Evolutionary conservation across 169 alveolate genomes (phyloP), one percentile per base, ranked within the genome.

Genomic region (Cryptosporidium bovis): DNA sequence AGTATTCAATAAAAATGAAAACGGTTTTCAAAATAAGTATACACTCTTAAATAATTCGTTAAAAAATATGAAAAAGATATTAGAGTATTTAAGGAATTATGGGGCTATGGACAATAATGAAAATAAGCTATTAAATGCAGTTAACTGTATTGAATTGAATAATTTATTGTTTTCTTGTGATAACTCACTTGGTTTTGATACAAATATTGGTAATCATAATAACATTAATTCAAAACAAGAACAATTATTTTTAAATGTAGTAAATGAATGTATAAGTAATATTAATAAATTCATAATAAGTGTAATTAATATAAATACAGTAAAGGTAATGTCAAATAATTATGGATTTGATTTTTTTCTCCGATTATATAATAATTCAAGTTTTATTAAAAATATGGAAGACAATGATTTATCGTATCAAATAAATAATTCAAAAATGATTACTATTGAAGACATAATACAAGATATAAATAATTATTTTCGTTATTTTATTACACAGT

Each of bases 101-200:
- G 87, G 87, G 3, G 87, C 87, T 13, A 77, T 77, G 87, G 87
- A 77, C 34, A 62, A 60, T 44, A 44, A 77, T 60, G 87, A 77
- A 53, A 77, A 77, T 48, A 77, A 77, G 64, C 27, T 77, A 12
- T n/a, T 77, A 64, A 44, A 64, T 16, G 36, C 87, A n/a, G 71
- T 55, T 3, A 58, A 29, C 20, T 15, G 10, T 8, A 6, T 27
- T 0, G 71, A 77, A 20, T 51, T 77, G 18, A 77, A 77, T 20
- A 31, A 27, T 0, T 53, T 77, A 13, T 44, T 77, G 33, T 60
- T 77, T 48, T 40, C 71, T 20, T 64, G 40, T 40, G 4, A 48
- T 18, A 31, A 46, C 18, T 56, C 64, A 6, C 48, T 6, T 3
- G 10, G 48, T 8, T 40, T 40, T 8, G 48, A 40, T 24, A 24